Evolutionary conservation across 106 monocot species (phyloP), one percentile per base, ranked within the genome.

Genomic region (Xerophyta viscosa): DNA sequence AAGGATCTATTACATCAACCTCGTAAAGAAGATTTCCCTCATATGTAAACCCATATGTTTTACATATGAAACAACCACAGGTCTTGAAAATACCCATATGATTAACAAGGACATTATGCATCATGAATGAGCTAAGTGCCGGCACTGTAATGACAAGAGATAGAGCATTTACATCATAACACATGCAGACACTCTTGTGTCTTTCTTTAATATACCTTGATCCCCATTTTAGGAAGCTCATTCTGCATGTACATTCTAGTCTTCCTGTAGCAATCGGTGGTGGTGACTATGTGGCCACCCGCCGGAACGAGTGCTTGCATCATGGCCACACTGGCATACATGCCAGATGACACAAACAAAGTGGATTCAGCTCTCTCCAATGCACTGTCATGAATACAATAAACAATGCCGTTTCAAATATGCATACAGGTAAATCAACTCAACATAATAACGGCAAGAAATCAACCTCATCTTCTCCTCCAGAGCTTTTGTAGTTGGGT

Each of bases 221-320:
- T 89, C 19, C 82, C 82, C 82, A 76, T 79, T 52, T 74, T 85
- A 22, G 89, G 96, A 57, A 98, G 96, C 44, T 89, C 75, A 53
- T 76, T 77, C 47, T 89, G 65, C 22, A 98, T 98, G 70, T 68
- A 98, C 15, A 82, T 82, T 63, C 96, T 73, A 6, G 96, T 98
- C 71, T 84, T 98, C 57, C 89, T 65, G 66, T 98, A 89, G 61
- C 89, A 98, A 71, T 98, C 96, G 19, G 96, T 89, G 29, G 96
- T 98, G 2, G 89, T 90, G 24, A 98, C 46, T 9, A 98, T 74
- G 61, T 98, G 89, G 27, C 96, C 96, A 48, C 86, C 86, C 24
- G 85, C 70, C 70, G 96, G 96, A 68, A 98, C 85, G 70, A 98
- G 59, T 7, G 89, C 61, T 5, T 54, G 57, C 15, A 98, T 46